A percentile compares a stretch with the other conserved stretches of the same genome.
Conservation (phyloP, 1,284 basidiomycete genomes). For the Singerocomus inundabilis region DNA sequence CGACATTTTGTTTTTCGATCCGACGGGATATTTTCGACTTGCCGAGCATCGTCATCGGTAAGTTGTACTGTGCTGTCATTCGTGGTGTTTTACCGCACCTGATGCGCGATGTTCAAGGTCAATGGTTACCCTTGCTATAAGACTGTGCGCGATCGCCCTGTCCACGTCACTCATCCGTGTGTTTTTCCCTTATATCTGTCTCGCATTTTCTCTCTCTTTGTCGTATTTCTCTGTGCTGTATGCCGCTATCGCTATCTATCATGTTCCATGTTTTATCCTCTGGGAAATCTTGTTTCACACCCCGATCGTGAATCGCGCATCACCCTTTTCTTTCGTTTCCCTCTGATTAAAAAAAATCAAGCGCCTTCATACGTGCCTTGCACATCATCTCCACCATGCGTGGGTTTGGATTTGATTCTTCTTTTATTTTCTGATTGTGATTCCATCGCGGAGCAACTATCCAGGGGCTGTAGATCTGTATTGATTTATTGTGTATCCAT, state of each 20-base stretch:
- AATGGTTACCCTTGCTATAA: slow-evolving; percentile 76
- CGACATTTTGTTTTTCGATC: slow-evolving; percentile 93
- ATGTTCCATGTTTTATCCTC: background rate
- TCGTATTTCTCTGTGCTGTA: background rate
- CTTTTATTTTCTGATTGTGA: no score
- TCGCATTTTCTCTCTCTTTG: background rate
- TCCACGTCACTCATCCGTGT: background rate
- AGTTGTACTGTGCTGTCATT: slow-evolving; percentile 6
- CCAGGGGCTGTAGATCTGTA: no score
- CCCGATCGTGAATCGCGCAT: no score
- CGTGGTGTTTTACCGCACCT: background rate
- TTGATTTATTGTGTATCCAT: no score
- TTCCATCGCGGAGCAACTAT: no score
- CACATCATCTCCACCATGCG: no score
- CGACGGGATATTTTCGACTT: slow-evolving; percentile 86
- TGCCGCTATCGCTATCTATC: slow-evolving; percentile 12
- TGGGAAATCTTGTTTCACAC: background rate
- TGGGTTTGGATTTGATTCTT: no score
- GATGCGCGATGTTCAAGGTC: slow-evolving; percentile 44
- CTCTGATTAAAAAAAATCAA: no score
- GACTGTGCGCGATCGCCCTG: slow-evolving; percentile 7
- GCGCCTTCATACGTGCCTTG: no score
- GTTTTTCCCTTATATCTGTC: background rate
- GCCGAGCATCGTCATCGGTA: slow-evolving; percentile 84
- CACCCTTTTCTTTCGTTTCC: no score